phyloP scores from a whole-genome alignment of 441 rosid species.

The Eutrema salsugineum region DNA sequence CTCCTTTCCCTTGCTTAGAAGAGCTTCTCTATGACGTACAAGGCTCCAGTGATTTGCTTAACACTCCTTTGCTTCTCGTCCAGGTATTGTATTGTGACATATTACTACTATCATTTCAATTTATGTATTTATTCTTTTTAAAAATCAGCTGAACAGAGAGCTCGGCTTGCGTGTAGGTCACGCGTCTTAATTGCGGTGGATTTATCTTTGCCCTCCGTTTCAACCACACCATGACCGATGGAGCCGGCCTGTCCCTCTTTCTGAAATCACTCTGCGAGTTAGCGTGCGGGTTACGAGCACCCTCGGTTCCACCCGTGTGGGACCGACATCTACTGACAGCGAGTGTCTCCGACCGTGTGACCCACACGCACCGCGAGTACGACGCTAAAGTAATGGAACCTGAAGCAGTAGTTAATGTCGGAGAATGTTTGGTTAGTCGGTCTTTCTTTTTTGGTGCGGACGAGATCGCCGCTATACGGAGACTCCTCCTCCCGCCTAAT shows the following conservation, averaged over 20 bases:
- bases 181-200: constrained; percentile 47
- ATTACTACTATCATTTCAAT: background rate
- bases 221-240: constrained; percentile 49
- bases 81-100: constrained; percentile 37
- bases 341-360: constrained; percentile 28
- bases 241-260: constrained; percentile 38
- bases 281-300: constrained; percentile 33
- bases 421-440: constrained; percentile 20
- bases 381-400: constrained; percentile 31
- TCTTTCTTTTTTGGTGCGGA: constrained; percentile 44
- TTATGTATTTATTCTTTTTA: background rate
- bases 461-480: constrained; percentile 33
- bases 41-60: constrained; percentile 33
- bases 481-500: constrained; percentile 19
- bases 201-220: constrained; percentile 41
- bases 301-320: constrained; percentile 40
- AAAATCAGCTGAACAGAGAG: background rate
- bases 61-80: constrained; percentile 42
- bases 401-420: background rate
- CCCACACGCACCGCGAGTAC: constrained; percentile 38
- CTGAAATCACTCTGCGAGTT: constrained; percentile 35
- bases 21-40: constrained; percentile 53
- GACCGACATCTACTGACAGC: constrained; percentile 40
- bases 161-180: constrained; percentile 32
- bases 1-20: constrained; percentile 52